Conservation (phyloP, 2,329 filamentous ascomycete genomes). For the Pseudogymnoascus sp. region DNA sequence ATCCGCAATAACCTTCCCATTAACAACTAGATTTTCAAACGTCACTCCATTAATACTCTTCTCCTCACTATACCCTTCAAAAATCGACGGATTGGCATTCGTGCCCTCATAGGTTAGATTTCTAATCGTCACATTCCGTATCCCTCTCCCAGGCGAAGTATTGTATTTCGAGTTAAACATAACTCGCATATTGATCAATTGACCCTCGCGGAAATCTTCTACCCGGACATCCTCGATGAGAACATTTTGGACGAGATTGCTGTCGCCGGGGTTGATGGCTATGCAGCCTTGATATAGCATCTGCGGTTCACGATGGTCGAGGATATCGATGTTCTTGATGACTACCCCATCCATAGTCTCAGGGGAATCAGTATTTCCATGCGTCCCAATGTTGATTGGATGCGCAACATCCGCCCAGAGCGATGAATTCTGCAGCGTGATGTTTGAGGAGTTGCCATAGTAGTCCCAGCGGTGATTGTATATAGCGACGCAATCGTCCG, state of each 20-base stretch:
- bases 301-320: slow-evolving; percentile 34
- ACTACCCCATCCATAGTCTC: slow-evolving; percentile 30
- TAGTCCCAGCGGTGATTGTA: slow-evolving; percentile 32
- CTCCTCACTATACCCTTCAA: slow-evolving; percentile 20
- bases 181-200: slow-evolving; percentile 32
- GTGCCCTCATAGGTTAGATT: slow-evolving; percentile 23
- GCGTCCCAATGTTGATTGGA: slow-evolving; percentile 34
- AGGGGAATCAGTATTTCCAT: slow-evolving; percentile 27
- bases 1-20: slow-evolving; percentile 15
- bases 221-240: slow-evolving; percentile 30
- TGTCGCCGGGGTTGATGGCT: slow-evolving; percentile 32
- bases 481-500: slow-evolving; percentile 24
- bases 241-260: slow-evolving; percentile 30
- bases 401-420: slow-evolving; percentile 33
- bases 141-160: slow-evolving; percentile 30
- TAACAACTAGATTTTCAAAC: background rate
- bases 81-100: background rate
- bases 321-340: slow-evolving; percentile 33
- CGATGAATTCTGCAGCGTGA: slow-evolving; percentile 30
- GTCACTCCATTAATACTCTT: slow-evolving; percentile 16
- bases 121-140: slow-evolving; percentile 17
- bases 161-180: slow-evolving; percentile 34
- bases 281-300: slow-evolving; percentile 34
- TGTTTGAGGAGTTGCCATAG: slow-evolving; percentile 31
- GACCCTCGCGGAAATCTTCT: slow-evolving; percentile 30